Evolutionary conservation across 495 filamentous ascomycete genomes (phyloP), one percentile per base, ranked within the genome.

Genomic region (Neurospora sp.): DNA sequence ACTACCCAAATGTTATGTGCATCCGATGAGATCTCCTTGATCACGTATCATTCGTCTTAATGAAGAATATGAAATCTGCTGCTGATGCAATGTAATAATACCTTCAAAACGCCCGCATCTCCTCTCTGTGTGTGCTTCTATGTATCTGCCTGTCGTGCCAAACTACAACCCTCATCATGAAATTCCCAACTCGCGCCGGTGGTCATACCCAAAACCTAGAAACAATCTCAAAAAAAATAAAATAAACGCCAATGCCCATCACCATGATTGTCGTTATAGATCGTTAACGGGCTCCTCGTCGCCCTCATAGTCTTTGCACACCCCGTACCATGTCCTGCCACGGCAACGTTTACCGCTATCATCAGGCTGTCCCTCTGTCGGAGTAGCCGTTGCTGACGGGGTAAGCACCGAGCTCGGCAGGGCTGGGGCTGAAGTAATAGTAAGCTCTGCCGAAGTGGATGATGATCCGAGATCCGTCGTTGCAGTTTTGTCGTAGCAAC

Each of bases 401-500:
- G 78, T 42, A 14, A 75, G 77, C 9, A 76, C 70, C 23, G 78
- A 71, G 9, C 80, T 79, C 10, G 77, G 69, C 8, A 82, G 72
- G 11, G 76, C 41, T 16, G 77, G 69, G 4, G 80, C 76, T 6
- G 81, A 74, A 10, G 72, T 69, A 20, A 84, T 84, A 5, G 76
- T 74, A 40, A 76, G 76, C 71, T 71, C 77, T 69, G 73, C 78
- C 70, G 76, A 76, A 39, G 79, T 80, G 27, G 77, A 76, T 37
- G 80, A 74, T 35, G 79, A 76, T 46, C 54, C 54, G 12, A 66
- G 12, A 35, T 35, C 54, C 71, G 72, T 80, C n/a, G 84, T 79
- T 37, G 79, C 79, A 18, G 82, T 84, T 31, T 79, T 73, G 69
- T 92, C 89, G 62, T 82, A 72, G 77, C 89, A 90, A 38, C 87